Evolutionary conservation across 2,329 filamentous ascomycete species (phyloP).

Genomic region (Alternaria burnsii): DNA sequence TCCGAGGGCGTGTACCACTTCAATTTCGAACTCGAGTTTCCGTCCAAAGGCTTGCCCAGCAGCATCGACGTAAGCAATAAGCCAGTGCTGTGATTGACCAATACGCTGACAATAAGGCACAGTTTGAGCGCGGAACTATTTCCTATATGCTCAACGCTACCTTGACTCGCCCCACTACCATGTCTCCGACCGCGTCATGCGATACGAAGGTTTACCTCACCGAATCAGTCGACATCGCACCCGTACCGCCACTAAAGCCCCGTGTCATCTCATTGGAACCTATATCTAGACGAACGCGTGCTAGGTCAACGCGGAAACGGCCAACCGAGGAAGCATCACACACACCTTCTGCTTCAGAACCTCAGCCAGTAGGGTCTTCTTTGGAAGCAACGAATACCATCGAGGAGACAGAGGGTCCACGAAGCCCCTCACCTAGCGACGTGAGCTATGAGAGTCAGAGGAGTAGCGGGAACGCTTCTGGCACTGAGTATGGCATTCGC

Average conservation of each 20-base stretch:
- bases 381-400: constrained; percentile 31
- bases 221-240: constrained; percentile 85
- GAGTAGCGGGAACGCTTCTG: constrained; percentile 64
- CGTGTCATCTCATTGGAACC: constrained; percentile 88
- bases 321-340: constrained; percentile 25
- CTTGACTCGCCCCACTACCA: constrained; percentile 85
- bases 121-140: constrained; percentile 96
- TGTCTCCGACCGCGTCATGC: constrained; percentile 79
- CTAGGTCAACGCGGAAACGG: constrained; percentile 57
- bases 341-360: constrained; percentile 29
- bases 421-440: constrained; percentile 59
- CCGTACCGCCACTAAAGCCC: constrained; percentile 76
- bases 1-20: constrained; percentile 81
- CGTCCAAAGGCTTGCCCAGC: constrained; percentile 76
- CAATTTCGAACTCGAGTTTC: constrained; percentile 77
- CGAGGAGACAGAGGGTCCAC: constrained; percentile 46
- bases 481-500: constrained; percentile 52
- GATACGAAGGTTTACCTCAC: constrained; percentile 81
- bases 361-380: constrained; percentile 28
- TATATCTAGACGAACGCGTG: constrained; percentile 74
- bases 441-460: constrained; percentile 60
- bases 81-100: constrained; percentile 9
- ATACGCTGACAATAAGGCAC: constrained; percentile 32
- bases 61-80: constrained; percentile 82
- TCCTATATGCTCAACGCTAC: constrained; percentile 91